Percentiles rank a stretch among this genome's conserved stretches.
phyloP scores from a whole-genome alignment of 352 stramenopile species.

The Ophiocytium majus region DNA sequence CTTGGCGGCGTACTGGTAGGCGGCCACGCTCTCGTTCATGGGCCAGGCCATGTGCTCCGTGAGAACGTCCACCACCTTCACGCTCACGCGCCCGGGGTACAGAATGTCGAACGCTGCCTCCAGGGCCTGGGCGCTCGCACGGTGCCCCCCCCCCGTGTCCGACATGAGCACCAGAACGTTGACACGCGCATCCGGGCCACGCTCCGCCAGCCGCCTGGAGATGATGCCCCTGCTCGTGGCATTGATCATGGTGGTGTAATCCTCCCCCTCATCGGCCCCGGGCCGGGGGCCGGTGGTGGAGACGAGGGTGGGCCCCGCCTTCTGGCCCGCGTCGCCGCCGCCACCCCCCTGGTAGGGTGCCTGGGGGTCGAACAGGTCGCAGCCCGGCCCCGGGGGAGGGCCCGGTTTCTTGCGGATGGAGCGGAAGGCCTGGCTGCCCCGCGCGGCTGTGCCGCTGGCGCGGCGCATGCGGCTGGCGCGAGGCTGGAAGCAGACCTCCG shows the following conservation, averaged over 20 bases:
- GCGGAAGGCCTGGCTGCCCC: neutral
- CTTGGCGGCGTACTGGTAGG: constrained; percentile 66
- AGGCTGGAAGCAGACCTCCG: constrained; percentile 5
- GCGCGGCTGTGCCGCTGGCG: neutral
- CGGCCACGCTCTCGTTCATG: constrained; percentile 64
- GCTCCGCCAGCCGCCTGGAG: neutral
- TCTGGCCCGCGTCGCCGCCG: neutral
- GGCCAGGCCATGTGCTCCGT: constrained; percentile 73
- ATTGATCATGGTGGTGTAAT: neutral
- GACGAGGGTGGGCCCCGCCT: neutral
- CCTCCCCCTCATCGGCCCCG: neutral
- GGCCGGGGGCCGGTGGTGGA: neutral
- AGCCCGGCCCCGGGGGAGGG: neutral
- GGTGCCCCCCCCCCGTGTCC: constrained; percentile 74
- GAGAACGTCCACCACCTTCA: constrained; percentile 75
- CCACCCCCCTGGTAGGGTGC: neutral
- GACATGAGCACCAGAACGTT: constrained; percentile 70
- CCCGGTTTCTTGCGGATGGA: neutral
- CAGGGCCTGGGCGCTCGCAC: constrained; percentile 73
- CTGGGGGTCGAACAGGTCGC: constrained; percentile 6
- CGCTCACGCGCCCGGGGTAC: constrained; percentile 66
- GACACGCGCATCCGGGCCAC: constrained; percentile 32
- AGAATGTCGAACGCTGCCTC: constrained; percentile 68
- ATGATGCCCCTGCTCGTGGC: neutral
- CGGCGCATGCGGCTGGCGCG: neutral